Evolutionary conservation across 2,329 filamentous ascomycete species (phyloP), one percentile per base, ranked within the genome.

Genomic region (Ophiocordyceps camponoti-floridani): DNA sequence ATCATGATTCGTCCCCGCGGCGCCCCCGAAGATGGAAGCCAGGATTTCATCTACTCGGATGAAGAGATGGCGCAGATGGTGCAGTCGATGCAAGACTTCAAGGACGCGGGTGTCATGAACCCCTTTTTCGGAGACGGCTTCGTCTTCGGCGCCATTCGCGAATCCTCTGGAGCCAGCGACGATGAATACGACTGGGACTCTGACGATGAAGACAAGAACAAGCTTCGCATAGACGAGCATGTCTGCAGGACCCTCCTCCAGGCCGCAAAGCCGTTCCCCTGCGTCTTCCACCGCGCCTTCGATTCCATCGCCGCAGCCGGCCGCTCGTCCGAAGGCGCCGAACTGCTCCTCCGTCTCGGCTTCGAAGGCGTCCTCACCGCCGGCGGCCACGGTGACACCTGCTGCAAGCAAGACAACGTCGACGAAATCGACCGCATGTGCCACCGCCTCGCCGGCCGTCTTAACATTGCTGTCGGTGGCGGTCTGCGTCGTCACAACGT

Each of bases 231-330:
- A n/a, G 66, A 76, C 49, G 49, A 51, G 7, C 49, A 54, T n/a
- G 52, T 59, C 41, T 71, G 66, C 52, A 44, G 31, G 2, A 49
- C 50, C 44, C 63, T 77, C 4, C 58, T 73, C 1, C 38, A 51
- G 2, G 54, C 60, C 13, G 67, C 71, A 0, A 52, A 48, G 7
- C 69, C 67, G 2, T 63, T 64, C 30, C 55, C 54, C 14, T 68
- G 67, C 49, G 64, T 73, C n/a, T 70, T 77, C 48, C 72, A 75
- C 54, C 66, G 73, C 14, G 73, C 73, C 2, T 73, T 74, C 47
- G 73, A 77, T 51, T 58, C 63, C 16, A 57, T 74, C 11, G 51
- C 70, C 3, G 56, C 48, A 5, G 43, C 47, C 10, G 42, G 50
- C 31, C 46, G 50, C 9, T 48, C 52, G 41, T 43, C 46, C 9